A percentile compares a stretch with the other conserved stretches of the same genome.
These are phyloP conservation scores for Penicillium hesseltinei DNA, from an alignment of 2,329 filamentous ascomycete genomes.

Conservation along the genomic window DNA sequence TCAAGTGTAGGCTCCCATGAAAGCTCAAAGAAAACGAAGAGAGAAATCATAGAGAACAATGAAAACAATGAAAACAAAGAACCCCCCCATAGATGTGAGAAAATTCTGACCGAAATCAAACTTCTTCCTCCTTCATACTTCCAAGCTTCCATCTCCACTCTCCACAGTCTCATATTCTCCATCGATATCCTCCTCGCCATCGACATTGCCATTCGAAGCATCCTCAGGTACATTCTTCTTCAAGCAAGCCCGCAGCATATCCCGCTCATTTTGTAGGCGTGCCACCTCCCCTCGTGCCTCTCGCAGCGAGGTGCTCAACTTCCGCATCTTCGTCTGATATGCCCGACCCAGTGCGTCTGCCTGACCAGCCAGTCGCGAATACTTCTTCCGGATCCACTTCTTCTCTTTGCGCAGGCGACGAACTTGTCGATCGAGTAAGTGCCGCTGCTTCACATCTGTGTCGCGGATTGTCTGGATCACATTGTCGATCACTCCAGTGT, in stretches of 20 bases:
- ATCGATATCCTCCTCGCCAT: background rate
- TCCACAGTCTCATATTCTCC: background rate
- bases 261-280: slow-evolving; percentile 3
- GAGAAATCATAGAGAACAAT: background rate
- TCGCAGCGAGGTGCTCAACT: slow-evolving; percentile 10
- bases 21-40: background rate
- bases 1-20: background rate
- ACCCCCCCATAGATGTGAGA: too few relatives aligned
- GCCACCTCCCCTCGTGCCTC: background rate
- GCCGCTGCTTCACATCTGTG: slow-evolving; percentile 17
- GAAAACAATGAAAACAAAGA: background rate
- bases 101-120: background rate
- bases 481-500: slow-evolving; percentile 28
- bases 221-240: background rate
- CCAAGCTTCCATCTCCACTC: too few relatives aligned
- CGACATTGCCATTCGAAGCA: background rate
- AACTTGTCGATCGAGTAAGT: slow-evolving; percentile 21
- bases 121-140: background rate
- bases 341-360: slow-evolving; percentile 15
- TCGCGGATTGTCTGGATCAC: slow-evolving; percentile 28
- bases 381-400: slow-evolving; percentile 21
- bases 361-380: slow-evolving; percentile 17
- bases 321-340: slow-evolving; percentile 15
- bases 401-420: slow-evolving; percentile 20
- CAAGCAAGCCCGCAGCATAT: background rate